Percentiles rank a stretch among this genome's conserved stretches.
Conservation (phyloP, 768 basidiomycete genomes). For the Exsudoporus frostii region DNA sequence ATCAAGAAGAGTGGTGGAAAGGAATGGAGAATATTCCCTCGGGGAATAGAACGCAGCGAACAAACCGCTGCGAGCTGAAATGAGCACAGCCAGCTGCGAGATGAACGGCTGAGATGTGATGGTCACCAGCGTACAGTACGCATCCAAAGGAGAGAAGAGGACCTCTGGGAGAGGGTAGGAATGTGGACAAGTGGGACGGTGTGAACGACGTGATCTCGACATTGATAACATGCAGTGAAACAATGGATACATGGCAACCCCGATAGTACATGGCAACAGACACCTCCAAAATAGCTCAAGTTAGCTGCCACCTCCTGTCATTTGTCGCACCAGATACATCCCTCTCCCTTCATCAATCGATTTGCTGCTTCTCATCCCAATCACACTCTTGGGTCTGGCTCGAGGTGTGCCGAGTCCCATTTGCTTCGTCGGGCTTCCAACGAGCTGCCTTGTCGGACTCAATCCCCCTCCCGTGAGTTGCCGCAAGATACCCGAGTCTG, state of each 20-base stretch:
- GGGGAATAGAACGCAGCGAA: constrained; percentile 1
- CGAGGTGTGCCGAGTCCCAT: constrained; percentile 41
- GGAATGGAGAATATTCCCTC: constrained; percentile 11
- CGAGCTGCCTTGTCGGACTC: constrained; percentile 65
- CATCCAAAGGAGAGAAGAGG: not conserved
- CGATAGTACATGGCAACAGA: not conserved
- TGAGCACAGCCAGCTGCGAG: constrained; percentile 4
- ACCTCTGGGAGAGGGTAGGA: not conserved
- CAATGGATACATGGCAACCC: constrained; percentile 19
- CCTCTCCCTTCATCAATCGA: constrained; percentile 64
- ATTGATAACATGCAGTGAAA: not conserved
- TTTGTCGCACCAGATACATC: constrained; percentile 74
- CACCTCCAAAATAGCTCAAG: not conserved
- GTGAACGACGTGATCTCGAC: not conserved
- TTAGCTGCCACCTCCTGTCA: constrained; percentile 53
- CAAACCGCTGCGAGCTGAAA: not conserved
- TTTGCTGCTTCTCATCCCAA: constrained; percentile 61
- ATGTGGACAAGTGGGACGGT: not conserved
- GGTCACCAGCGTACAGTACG: constrained; percentile 4
- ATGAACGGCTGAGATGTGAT: constrained; percentile 8
- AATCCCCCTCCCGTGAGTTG: constrained; percentile 68
- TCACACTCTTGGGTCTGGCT: constrained; percentile 75
- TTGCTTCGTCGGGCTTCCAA: constrained; percentile 69
- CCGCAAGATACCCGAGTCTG: constrained; percentile 37
- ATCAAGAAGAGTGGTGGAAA: constrained; percentile 19